Evolutionary conservation across 805 yeast genomes (phyloP), one percentile per base, ranked within the genome.

Genomic region (Isabelozyma heimii): DNA sequence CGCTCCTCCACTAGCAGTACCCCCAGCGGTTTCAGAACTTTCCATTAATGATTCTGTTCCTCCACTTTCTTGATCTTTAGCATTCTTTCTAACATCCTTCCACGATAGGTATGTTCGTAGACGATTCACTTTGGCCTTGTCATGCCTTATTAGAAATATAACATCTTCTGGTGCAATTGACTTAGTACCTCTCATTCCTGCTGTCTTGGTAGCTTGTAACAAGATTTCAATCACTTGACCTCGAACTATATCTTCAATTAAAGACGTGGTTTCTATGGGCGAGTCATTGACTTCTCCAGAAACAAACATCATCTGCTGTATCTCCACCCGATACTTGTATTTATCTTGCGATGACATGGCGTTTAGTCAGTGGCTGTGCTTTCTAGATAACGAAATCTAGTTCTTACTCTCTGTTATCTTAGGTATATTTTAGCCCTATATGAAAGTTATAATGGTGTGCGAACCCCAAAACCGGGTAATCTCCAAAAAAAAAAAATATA

Each of bases 221-320:
- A 87, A 69, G 44, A 94, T 83, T 60, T 92, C 97, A 40, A 91
- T 85, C 37, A 94, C 98, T 66, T 94, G 99, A 1, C 94, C 94
- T 42, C 95, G 77, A 2, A 94, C 98, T 42, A 94, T 90, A 62
- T 94, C 98, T 63, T 94, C 99, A 40, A 92, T 90, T 46, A 94
- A 70, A n/a, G 92, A 83, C 0, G 97, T 88, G 0, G 97, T 89
- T 54, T 89, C 96, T 13, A 86, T 79, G 0, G 97, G 96, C 1
- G 98, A 95, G 59, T 94, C 99, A 56, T 88, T 89, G 0, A 94
- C 83, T 65, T 94, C 98, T 2, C 99, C 99, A 47, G 87, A 80
- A 48, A 94, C 99, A 74, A 94, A 94, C 99, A 94, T 94, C 99
- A 94, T 94, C 73, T 89, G 79, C 68, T 94, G 99, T 60, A 94